Conservation (phyloP, 2,329 filamentous ascomycete genomes). For the Talaromyces sp. region DNA sequence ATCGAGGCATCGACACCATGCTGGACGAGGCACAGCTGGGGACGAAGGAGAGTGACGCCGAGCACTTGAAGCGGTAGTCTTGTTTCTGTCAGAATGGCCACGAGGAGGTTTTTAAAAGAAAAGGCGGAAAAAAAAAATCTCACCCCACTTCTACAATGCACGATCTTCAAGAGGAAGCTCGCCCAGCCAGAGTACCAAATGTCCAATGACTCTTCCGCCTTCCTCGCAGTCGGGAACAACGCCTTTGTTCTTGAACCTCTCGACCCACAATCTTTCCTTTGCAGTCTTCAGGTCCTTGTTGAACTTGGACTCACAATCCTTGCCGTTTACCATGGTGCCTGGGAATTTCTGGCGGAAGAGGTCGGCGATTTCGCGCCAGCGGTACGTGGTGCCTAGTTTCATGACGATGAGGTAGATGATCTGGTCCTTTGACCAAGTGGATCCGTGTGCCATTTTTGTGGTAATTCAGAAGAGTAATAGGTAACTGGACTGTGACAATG, state of each 20-base stretch:
- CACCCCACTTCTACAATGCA: not conserved
- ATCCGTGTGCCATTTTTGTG: slow-evolving; percentile 6
- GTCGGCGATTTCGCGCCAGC: slow-evolving; percentile 1
- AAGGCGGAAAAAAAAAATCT: not conserved
- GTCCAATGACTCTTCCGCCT: not conserved
- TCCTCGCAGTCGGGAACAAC: not conserved
- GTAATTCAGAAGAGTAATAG: not conserved
- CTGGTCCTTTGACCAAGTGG: not conserved
- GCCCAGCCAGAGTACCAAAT: not conserved
- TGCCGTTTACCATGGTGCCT: not conserved
- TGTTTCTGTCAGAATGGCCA: not conserved
- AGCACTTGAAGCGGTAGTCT: slow-evolving; percentile 49
- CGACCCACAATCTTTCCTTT: not conserved
- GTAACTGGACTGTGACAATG: not conserved
- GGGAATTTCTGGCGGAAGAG: not conserved
- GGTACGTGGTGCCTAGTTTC: not conserved
- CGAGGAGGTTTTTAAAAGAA: not conserved
- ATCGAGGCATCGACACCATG: slow-evolving; percentile 87
- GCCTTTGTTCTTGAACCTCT: not conserved
- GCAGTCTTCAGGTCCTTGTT: slow-evolving; percentile 7
- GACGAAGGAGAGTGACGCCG: slow-evolving; percentile 77
- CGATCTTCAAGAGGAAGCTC: not conserved
- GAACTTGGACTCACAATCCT: slow-evolving; percentile 6
- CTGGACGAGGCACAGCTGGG: slow-evolving; percentile 85
- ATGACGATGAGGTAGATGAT: slow-evolving; percentile 2